A percentile compares a stretch with the other conserved stretches of the same genome.
These are phyloP conservation scores for Metschnikowia lochheadii DNA, from an alignment of 805 yeast genomes.

Conservation along the genomic window DNA sequence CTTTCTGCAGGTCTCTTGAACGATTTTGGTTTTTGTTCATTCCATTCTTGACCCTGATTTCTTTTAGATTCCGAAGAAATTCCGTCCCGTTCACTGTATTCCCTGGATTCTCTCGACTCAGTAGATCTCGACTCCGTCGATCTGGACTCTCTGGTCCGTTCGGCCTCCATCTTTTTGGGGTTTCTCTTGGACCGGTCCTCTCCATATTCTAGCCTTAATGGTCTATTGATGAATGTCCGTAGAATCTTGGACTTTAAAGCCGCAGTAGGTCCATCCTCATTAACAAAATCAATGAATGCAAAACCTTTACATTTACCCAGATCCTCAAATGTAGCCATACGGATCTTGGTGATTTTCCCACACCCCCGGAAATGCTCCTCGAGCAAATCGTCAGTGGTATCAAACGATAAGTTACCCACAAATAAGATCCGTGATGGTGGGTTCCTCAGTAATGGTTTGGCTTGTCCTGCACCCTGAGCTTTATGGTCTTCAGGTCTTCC, in stretches of 20 bases:
- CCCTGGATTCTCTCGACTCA: too few species aligned
- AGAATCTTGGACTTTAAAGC: constrained; percentile 74
- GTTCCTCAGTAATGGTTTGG: constrained; percentile 50
- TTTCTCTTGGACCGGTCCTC: constrained; percentile 85
- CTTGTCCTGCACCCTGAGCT: constrained; percentile 16
- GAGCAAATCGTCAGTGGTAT: constrained; percentile 75
- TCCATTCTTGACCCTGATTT: background rate
- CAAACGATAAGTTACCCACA: constrained; percentile 91
- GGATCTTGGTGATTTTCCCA: constrained; percentile 76
- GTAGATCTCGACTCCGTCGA: too few species aligned
- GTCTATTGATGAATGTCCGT: constrained; percentile 65
- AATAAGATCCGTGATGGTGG: constrained; percentile 88
- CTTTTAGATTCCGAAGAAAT: too few species aligned
- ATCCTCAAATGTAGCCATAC: constrained; percentile 99
- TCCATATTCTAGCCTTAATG: constrained; percentile 84
- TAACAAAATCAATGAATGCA: constrained; percentile 83
- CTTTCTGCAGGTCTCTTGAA: constrained; percentile 12
- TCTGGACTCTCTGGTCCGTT: background rate
- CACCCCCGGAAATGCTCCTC: constrained; percentile 85
- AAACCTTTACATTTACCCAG: constrained; percentile 96
- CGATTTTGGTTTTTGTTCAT: constrained; percentile 6
- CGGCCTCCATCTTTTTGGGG: constrained; percentile 31
- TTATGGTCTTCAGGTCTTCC: constrained; percentile 72
- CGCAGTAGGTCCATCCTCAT: constrained; percentile 73
- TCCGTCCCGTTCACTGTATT: too few species aligned